phyloP scores from a whole-genome alignment of 1,284 basidiomycete genomes.

The Sporisorium reilianum region DNA sequence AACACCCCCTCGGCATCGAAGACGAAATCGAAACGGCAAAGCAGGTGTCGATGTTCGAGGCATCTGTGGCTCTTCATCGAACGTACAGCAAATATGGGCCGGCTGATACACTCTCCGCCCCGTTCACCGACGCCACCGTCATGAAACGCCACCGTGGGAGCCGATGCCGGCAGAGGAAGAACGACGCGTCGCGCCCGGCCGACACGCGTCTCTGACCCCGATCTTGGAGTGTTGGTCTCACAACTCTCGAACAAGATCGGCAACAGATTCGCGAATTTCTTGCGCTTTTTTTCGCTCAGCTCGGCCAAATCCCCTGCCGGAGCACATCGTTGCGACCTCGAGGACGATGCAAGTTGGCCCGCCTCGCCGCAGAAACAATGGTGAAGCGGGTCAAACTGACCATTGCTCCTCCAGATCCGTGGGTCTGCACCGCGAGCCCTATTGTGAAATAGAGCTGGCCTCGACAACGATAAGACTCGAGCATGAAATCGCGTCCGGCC shows the following conservation, averaged over 20 bases:
- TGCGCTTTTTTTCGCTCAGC: neutral
- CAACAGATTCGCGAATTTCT: neutral
- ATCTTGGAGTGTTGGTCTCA: slow-evolving; percentile 21
- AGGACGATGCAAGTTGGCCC: neutral
- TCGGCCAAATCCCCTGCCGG: neutral
- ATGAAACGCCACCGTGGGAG: neutral
- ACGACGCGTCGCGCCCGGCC: slow-evolving; percentile 10
- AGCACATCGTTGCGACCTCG: neutral
- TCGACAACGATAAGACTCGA: neutral
- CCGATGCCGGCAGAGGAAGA: no score
- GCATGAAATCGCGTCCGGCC: slow-evolving; percentile 1
- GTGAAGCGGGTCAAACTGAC: neutral
- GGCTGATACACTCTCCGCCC: neutral
- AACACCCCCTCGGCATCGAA: neutral
- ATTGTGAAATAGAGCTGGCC: neutral
- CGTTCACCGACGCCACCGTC: neutral
- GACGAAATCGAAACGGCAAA: neutral
- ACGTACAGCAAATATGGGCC: slow-evolving; percentile 1
- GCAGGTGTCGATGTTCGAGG: slow-evolving; percentile 5
- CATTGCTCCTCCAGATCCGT: no score
- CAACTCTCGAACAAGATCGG: no score
- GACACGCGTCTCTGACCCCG: slow-evolving; percentile 6
- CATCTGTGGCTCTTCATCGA: slow-evolving; percentile 3
- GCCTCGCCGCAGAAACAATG: neutral
- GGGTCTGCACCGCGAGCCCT: neutral